These are phyloP conservation scores for Musa itinerans DNA, from an alignment of 176 grass and related monocot genomes.

Conservation along the genomic window DNA sequence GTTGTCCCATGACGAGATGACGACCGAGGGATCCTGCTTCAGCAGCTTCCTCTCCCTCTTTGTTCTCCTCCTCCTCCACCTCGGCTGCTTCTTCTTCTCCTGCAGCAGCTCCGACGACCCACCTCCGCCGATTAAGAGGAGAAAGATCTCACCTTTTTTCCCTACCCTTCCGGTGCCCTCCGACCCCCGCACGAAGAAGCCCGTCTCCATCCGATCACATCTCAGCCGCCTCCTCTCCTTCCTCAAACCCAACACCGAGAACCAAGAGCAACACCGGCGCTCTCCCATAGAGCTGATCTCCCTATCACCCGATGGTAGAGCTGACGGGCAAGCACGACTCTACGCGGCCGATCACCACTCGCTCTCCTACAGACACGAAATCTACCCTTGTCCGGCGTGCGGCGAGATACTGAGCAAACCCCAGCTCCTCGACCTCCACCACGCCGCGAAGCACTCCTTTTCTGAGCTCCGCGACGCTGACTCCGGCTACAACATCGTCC, in stretches of 20 bases:
- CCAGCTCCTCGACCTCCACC: conserved; percentile 75
- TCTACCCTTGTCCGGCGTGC: conserved; percentile 70
- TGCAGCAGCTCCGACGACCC: conserved; percentile 16
- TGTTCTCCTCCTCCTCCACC: conserved; percentile 47
- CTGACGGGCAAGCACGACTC: conserved; percentile 8
- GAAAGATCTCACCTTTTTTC: conserved; percentile 53
- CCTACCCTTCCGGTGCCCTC: conserved; percentile 20
- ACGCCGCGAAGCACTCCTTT: conserved; percentile 59
- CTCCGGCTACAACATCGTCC: conserved; percentile 66
- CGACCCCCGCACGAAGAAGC: conserved; percentile 6
- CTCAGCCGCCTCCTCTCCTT: conserved; percentile 41
- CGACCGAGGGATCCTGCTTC: conserved; percentile 12
- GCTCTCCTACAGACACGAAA: conserved; percentile 33
- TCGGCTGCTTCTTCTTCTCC: conserved; percentile 50
- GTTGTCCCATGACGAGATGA: conserved; percentile 1
- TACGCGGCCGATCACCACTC: conserved; percentile 14
- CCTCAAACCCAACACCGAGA: conserved; percentile 12
- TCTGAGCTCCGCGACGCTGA: conserved; percentile 55
- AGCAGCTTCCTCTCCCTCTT: conserved; percentile 52
- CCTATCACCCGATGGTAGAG: background rate
- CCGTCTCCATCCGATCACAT: conserved; percentile 32
- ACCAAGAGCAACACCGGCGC: background rate
- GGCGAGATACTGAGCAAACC: conserved; percentile 54
- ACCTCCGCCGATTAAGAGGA: conserved; percentile 18
- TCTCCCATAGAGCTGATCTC: background rate